These are phyloP conservation scores for Globisporangium recalcitrans DNA, from an alignment of 352 stramenopile species.

Conservation along the genomic window DNA sequence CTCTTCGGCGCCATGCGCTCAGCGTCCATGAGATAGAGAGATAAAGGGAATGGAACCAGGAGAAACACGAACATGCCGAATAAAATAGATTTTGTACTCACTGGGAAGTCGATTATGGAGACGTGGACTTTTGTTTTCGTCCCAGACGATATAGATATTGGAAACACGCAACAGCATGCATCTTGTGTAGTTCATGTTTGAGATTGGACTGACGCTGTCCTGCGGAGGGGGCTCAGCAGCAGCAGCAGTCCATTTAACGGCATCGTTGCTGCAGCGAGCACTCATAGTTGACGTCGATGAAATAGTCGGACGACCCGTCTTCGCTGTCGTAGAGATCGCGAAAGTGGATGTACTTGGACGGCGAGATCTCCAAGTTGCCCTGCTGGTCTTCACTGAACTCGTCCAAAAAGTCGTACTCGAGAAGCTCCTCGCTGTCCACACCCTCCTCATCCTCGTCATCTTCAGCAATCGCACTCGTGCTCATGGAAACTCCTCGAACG, in stretches of 20 bases:
- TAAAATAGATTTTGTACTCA: constrained; percentile 8
- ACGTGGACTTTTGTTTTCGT: not conserved
- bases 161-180: not conserved
- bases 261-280: constrained; percentile 19
- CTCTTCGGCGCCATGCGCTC: constrained; percentile 42
- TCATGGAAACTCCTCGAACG: constrained; percentile 20
- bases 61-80: not conserved
- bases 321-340: constrained; percentile 52
- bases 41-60: constrained; percentile 1
- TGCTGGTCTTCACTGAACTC: constrained; percentile 27
- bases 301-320: constrained; percentile 43
- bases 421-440: constrained; percentile 33
- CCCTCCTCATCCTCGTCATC: not conserved
- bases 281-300: constrained; percentile 70
- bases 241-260: not conserved
- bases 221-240: not conserved
- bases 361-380: constrained; percentile 36
- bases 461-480: not conserved
- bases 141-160: constrained; percentile 7
- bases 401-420: constrained; percentile 81
- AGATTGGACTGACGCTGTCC: not conserved
- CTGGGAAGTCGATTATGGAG: not conserved
- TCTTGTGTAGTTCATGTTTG: not conserved
- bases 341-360: constrained; percentile 55
- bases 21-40: constrained; percentile 21